Base-by-base conservation (phyloP, 495 filamentous ascomycete genomes). In the Tuber calosporum region DNA sequence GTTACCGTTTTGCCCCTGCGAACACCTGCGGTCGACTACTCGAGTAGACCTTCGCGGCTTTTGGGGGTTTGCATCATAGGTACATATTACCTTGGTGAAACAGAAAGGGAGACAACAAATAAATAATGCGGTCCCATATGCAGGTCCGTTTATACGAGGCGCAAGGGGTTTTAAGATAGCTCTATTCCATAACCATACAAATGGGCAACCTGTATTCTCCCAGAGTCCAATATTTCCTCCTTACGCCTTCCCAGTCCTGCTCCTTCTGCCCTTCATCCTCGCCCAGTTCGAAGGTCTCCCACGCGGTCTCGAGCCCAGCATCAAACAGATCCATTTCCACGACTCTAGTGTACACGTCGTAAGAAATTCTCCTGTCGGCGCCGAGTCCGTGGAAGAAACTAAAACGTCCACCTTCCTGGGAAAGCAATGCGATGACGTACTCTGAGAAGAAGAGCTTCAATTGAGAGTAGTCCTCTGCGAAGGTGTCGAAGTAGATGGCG, bases 401-500 rank as follows among this genome's bases (percentile, higher is more conserved):
- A 84, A 96, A 99, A 26, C 84, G 87, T 0, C 94, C 92, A 11
- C 78, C 80, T 15, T 82, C 84, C 22, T 89, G 82, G 80, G 91
- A 90, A 5, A 99, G 83, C 62, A 98, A 81, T 0, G 87, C 89
- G 67, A 96, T 90, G 0, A 97, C 88, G 76, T 89, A 90, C 81
- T 99, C 94, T 19, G 86, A 88, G 82, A 99, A 97, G 84, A 99
- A 99, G 41, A 89, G 85, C 42, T 90, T 90, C 58, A 99, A 87
- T 81, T 92, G 91, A 7, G 83, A 84, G 83, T 99, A 99, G 67
- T 92, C 89, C 83, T 98, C 96, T 11, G 94, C 95, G 78, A 97
- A 99, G 0, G 95, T 99, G 81, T 98, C 96, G 79, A 97, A 98
- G 84, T 97, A 99, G 72, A 99, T 94, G 43, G 91, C 93, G 82